These are phyloP conservation scores for Linanthus parryae DNA, from an alignment of 148 eudicot genomes.

Conservation along the genomic window DNA sequence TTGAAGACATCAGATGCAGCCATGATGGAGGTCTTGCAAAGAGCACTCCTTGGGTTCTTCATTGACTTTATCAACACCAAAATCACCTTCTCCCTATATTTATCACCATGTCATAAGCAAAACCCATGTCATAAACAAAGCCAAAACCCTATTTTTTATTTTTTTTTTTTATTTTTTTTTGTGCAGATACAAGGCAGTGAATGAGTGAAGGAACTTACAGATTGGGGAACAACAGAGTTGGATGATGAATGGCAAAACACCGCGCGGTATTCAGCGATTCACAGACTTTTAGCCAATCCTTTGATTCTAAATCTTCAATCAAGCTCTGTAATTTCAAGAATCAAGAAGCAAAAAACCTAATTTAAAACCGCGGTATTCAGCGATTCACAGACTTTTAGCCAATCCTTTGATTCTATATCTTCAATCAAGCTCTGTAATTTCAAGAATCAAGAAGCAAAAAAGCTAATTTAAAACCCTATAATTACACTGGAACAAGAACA, in stretches of 20 bases:
- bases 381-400: constrained; percentile 81
- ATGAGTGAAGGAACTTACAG: constrained; percentile 40
- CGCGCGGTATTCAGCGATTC: constrained; percentile 71
- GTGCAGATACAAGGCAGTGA: too few relatives aligned
- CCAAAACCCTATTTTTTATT: too few relatives aligned
- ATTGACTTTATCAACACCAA: constrained; percentile 69
- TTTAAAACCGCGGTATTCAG: constrained; percentile 60
- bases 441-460: neutral
- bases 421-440: constrained; percentile 58
- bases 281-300: constrained; percentile 86
- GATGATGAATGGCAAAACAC: constrained; percentile 59
- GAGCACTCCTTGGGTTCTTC: constrained; percentile 98
- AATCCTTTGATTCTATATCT: constrained; percentile 85
- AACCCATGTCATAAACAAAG: neutral
- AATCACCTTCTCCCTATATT: constrained; percentile 65
- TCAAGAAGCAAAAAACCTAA: neutral
- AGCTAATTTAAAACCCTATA: neutral
- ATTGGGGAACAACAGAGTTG: constrained; percentile 56
- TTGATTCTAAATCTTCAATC: constrained; percentile 73
- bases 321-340: constrained; percentile 41
- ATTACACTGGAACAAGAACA: neutral
- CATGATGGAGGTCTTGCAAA: constrained; percentile 92
- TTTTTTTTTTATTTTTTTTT: too few relatives aligned
- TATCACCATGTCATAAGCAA: neutral
- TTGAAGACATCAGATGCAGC: constrained; percentile 73